These are phyloP conservation scores for Phialophora chinensis DNA, from an alignment of 2,329 filamentous ascomycete genomes.

Conservation along the genomic window DNA sequence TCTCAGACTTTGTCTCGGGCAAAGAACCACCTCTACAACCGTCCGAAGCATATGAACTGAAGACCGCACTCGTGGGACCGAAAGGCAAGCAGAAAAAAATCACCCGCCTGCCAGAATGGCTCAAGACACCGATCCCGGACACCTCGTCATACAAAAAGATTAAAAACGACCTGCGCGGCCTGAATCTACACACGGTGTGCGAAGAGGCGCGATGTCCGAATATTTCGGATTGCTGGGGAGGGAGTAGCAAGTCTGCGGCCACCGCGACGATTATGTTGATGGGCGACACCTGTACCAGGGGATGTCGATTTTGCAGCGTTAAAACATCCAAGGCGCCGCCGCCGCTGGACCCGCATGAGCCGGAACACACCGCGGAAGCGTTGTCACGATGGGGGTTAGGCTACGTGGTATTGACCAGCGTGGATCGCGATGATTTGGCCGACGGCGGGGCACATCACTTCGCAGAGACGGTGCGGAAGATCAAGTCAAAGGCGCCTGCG, in stretches of 20 bases:
- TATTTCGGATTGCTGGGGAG: constrained; percentile 98
- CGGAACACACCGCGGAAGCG: constrained; percentile 94
- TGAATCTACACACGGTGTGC: constrained; percentile 93
- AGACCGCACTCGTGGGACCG: constrained; percentile 66
- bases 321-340: constrained; percentile 80
- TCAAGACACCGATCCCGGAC: constrained; percentile 92
- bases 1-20: constrained; percentile 65
- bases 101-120: constrained; percentile 84
- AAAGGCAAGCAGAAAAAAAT: constrained; percentile 68
- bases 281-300: constrained; percentile 96
- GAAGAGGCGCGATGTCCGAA: constrained; percentile 98
- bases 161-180: constrained; percentile 86
- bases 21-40: constrained; percentile 50
- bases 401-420: constrained; percentile 91
- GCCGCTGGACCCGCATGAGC: constrained; percentile 91
- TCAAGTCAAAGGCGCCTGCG: constrained; percentile 73
- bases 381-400: constrained; percentile 90
- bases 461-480: constrained; percentile 90
- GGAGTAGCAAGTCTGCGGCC: constrained; percentile 81
- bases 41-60: constrained; percentile 63
- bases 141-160: constrained; percentile 91
- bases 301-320: constrained; percentile 95
- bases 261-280: constrained; percentile 99
- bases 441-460: constrained; percentile 91
- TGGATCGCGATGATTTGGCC: constrained; percentile 88